Conservation (phyloP, 1,139 yeast species). For the Candida tropicalis region DNA sequence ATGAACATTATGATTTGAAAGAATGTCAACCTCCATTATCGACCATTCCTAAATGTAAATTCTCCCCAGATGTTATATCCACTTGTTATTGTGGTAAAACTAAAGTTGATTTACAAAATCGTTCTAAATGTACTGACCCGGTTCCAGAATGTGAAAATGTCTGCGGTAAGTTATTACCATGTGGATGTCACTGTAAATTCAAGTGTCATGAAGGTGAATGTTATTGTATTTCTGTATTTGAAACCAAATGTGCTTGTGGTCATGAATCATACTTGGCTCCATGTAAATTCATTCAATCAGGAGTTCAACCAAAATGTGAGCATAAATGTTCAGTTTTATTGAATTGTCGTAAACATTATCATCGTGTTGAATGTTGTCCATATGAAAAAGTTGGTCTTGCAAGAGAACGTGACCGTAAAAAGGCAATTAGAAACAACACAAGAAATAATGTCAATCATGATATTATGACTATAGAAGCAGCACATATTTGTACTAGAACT, state of each 20-base stretch:
- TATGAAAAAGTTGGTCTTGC: constrained; percentile 63
- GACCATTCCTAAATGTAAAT: constrained; percentile 54
- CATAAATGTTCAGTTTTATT: constrained; percentile 75
- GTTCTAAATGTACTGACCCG: constrained; percentile 71
- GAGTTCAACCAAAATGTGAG: constrained; percentile 62
- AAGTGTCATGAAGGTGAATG: constrained; percentile 81
- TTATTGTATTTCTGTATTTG: constrained; percentile 54
- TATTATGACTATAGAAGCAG: constrained; percentile 67
- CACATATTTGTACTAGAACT: constrained; percentile 72
- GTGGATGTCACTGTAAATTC: constrained; percentile 74
- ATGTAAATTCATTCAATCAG: constrained; percentile 57
- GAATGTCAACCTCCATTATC: constrained; percentile 63
- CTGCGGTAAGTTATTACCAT: constrained; percentile 64
- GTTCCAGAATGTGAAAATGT: constrained; percentile 69
- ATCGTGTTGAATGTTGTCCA: constrained; percentile 69
- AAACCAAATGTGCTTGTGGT: constrained; percentile 56
- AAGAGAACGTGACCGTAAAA: constrained; percentile 61
- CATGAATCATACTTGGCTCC: constrained; percentile 58
- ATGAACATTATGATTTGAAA: constrained; percentile 59
- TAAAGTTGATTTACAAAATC: constrained; percentile 23
- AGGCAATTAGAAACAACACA: constrained; percentile 47
- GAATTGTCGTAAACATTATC: constrained; percentile 82
- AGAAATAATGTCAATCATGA: constrained; percentile 42
- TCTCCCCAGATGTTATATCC: constrained; percentile 57
- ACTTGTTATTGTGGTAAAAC: constrained; percentile 80